phyloP scores from a whole-genome alignment of 495 filamentous ascomycete genomes.

The Penicillium samsonianum region DNA sequence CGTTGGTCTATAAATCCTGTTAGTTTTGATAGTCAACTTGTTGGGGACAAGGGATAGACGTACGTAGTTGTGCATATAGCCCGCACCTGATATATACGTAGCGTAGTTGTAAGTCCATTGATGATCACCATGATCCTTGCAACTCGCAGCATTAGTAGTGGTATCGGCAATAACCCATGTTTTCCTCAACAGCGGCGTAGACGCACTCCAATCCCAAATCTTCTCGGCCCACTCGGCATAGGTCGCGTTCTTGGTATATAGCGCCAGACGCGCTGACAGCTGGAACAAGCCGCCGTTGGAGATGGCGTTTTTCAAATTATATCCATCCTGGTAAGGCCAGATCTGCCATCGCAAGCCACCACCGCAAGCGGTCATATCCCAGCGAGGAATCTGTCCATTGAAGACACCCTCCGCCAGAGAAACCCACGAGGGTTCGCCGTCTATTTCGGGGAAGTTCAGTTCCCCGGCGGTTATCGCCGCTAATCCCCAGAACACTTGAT shows the following conservation, averaged over 20 bases:
- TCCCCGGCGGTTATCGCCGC: constrained; percentile 70
- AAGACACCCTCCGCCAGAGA: constrained; percentile 56
- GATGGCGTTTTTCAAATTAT: constrained; percentile 73
- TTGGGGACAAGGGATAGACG: constrained; percentile 8
- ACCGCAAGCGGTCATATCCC: constrained; percentile 62
- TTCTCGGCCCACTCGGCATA: constrained; percentile 72
- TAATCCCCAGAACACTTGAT: constrained; percentile 77
- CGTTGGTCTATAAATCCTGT: constrained; percentile 35
- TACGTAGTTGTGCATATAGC: constrained; percentile 71
- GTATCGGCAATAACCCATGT: constrained; percentile 64
- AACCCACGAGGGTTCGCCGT: constrained; percentile 59
- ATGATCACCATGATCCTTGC: constrained; percentile 55
- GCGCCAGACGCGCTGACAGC: constrained; percentile 65
- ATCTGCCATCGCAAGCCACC: constrained; percentile 85
- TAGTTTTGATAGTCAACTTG: constrained; percentile 1
- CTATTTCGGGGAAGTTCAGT: constrained; percentile 64
- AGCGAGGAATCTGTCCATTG: constrained; percentile 62
- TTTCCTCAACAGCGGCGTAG: constrained; percentile 52
- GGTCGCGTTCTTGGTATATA: constrained; percentile 72
- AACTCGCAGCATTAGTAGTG: constrained; percentile 53
- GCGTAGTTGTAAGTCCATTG: constrained; percentile 77
- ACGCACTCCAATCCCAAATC: constrained; percentile 64
- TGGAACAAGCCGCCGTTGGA: constrained; percentile 78
- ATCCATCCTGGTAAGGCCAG: constrained; percentile 73
- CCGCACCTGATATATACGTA: constrained; percentile 67